These are phyloP conservation scores for Suillus discolor DNA, from an alignment of 768 basidiomycete species.

Conservation along the genomic window DNA sequence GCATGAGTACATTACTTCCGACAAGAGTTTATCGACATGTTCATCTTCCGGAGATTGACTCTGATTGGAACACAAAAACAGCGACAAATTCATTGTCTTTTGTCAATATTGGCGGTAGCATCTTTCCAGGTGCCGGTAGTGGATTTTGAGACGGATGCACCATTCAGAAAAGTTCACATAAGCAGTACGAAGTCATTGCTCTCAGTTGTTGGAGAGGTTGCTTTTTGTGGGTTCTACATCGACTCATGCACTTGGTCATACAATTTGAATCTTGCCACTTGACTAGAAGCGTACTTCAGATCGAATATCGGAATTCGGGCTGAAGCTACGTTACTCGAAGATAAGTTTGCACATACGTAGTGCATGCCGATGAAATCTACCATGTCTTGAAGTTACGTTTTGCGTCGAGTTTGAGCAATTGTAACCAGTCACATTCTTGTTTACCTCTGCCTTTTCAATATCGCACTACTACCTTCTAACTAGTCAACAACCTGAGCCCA, in stretches of 20 bases:
- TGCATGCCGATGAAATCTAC: neutral
- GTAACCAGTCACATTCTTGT: neutral
- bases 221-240: neutral
- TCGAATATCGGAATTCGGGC: neutral
- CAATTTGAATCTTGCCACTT: neutral
- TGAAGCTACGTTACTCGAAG: neutral
- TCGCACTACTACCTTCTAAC: neutral
- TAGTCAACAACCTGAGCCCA: no score
- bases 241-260: neutral
- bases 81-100: neutral
- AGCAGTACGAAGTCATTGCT: neutral
- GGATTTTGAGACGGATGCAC: neutral
- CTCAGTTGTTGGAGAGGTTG: neutral
- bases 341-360: neutral
- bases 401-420: neutral
- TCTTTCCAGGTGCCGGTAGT: neutral
- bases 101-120: neutral
- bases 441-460: neutral
- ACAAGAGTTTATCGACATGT: neutral
- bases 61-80: neutral
- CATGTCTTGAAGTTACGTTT: neutral
- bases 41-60: neutral
- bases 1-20: neutral
- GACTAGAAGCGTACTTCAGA: neutral
- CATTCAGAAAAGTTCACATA: neutral